These are phyloP conservation scores for Kwoniella heveanensis DNA, from an alignment of 768 basidiomycete genomes.

Conservation along the genomic window DNA sequence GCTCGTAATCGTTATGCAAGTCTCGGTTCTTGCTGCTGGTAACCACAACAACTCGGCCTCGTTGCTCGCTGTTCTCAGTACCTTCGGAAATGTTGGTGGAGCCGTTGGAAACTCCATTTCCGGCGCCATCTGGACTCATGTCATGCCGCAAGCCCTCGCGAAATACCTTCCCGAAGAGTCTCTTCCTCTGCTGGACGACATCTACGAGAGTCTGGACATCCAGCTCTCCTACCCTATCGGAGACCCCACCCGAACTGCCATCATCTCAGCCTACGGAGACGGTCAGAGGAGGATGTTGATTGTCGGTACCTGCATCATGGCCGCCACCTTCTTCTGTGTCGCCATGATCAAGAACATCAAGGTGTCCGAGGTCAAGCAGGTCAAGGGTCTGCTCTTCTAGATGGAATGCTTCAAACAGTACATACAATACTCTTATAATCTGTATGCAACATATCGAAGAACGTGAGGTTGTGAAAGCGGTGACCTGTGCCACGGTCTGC, in stretches of 20 bases:
- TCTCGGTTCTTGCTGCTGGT: slow-evolving; percentile 39
- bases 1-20: slow-evolving; percentile 40
- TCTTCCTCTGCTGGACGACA: slow-evolving; percentile 26
- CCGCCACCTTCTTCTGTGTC: slow-evolving; percentile 25
- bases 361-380: slow-evolving; percentile 41
- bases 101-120: slow-evolving; percentile 48
- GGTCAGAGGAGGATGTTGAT: slow-evolving; percentile 47
- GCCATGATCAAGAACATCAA: slow-evolving; percentile 44
- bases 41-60: slow-evolving; percentile 39
- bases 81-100: slow-evolving; percentile 38
- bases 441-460: too few relatives aligned
- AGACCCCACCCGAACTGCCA: slow-evolving; percentile 34
- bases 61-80: slow-evolving; percentile 33
- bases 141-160: slow-evolving; percentile 33
- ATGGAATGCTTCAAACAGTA: background rate
- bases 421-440: background rate
- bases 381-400: slow-evolving; percentile 48
- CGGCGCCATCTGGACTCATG: slow-evolving; percentile 54
- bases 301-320: slow-evolving; percentile 42
- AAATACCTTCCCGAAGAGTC: slow-evolving; percentile 35
- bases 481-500: too few relatives aligned
- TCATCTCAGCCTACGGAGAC: slow-evolving; percentile 36
- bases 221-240: slow-evolving; percentile 44
- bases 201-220: slow-evolving; percentile 38
- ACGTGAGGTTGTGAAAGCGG: too few relatives aligned